A percentile compares a stretch with the other conserved stretches of the same genome.
Conservation (phyloP, 495 filamentous ascomycete species). For the Sabuloglossum arenarium region DNA sequence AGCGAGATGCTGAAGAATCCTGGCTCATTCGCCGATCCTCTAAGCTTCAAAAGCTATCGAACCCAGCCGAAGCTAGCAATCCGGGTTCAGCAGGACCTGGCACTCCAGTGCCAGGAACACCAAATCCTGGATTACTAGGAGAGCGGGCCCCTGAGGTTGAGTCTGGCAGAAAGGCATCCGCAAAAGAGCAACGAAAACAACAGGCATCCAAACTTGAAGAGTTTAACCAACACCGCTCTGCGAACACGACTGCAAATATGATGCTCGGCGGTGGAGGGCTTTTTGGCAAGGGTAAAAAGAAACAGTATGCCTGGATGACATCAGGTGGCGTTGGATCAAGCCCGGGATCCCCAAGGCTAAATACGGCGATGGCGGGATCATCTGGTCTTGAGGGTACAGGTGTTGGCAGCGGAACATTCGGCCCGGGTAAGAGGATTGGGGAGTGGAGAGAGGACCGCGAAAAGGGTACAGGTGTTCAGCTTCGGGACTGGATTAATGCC, state of each 20-base stretch:
- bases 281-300: slow-evolving; percentile 33
- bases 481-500: slow-evolving; percentile 43
- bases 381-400: slow-evolving; percentile 11
- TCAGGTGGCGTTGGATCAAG: slow-evolving; percentile 16
- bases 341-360: slow-evolving; percentile 14
- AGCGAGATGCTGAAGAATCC: slow-evolving; percentile 26
- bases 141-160: slow-evolving; percentile 26
- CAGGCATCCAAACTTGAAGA: slow-evolving; percentile 28
- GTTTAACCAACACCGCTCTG: slow-evolving; percentile 23
- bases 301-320: slow-evolving; percentile 39
- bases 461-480: slow-evolving; percentile 41
- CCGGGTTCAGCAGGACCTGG: slow-evolving; percentile 18
- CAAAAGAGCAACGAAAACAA: slow-evolving; percentile 31
- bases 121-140: slow-evolving; percentile 18
- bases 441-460: slow-evolving; percentile 39
- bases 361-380: slow-evolving; percentile 5
- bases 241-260: slow-evolving; percentile 13
- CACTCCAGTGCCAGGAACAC: slow-evolving; percentile 22
- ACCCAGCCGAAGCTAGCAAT: slow-evolving; percentile 18
- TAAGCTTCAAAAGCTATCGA: slow-evolving; percentile 21
- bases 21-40: slow-evolving; percentile 30
- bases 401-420: slow-evolving; percentile 15
- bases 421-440: slow-evolving; percentile 21
- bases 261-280: slow-evolving; percentile 16
- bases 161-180: slow-evolving; percentile 31